Base-by-base conservation (phyloP, 495 filamentous ascomycete species). In the Hypoxylon crocopeplum region DNA sequence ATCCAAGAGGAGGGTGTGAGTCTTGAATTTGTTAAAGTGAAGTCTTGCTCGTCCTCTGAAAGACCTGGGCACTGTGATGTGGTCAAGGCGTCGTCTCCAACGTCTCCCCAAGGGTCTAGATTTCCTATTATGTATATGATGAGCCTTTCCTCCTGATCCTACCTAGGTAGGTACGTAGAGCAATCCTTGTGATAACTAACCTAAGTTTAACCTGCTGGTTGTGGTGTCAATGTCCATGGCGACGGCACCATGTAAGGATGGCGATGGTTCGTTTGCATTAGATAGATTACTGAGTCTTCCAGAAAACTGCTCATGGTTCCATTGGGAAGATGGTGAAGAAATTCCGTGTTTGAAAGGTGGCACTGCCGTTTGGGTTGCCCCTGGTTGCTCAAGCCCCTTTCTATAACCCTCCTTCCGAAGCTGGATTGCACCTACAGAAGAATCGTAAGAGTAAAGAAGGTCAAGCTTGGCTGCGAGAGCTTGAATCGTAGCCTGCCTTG, bases 371-470 rank as follows among this genome's bases (percentile, higher is more conserved):
- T 0, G 30, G 24, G 7, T 10, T 3, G 12, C 19, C 17, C 47
- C 19, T 37, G 36, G 17, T 13, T 49, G 48, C 1, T n/a, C 17
- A 15, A 49, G 33, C 13, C 13, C 8, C 8, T 37, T 13, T 20
- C 19, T 25, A n/a, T 45, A 53, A 32, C 21, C 50, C 27, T 48
- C 39, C 33, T 56, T 65, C 32, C 29, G 55, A 22, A 65, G 51
- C 15, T 22, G 49, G n/a, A 52, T 44, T 34, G 16, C 19, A 5
- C 50, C 39, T 1, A 46, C 12, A 44, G 27, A 37, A 15, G 27
- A 10, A 60, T 65, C 36, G 17, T 56, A 56, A n/a, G 25, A 51
- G 20, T 59, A 65, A 19, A 27, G 34, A 32, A 56, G 56, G 15
- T 60, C 49, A 36, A 65, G 42, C 36, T 52, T 55, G 4, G 34